These are phyloP conservation scores for Penicillium cataractarum DNA, from an alignment of 495 filamentous ascomycete species.

Conservation along the genomic window DNA sequence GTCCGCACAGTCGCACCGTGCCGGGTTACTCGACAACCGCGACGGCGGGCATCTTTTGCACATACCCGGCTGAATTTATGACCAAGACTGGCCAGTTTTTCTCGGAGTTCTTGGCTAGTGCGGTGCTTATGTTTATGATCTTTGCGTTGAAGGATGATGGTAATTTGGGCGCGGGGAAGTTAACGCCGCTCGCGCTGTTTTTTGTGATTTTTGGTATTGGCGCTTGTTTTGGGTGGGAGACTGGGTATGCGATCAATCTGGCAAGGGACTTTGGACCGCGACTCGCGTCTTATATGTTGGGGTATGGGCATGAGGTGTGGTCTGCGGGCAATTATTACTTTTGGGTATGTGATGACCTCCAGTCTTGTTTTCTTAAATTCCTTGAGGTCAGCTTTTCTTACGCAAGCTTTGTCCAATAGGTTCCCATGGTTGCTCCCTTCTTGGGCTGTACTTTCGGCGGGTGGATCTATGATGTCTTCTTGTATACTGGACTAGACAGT, in stretches of 20 bases:
- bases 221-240: conserved; percentile 71
- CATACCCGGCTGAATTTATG: conserved; percentile 65
- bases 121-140: conserved; percentile 68
- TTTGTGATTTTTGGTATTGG: conserved; percentile 69
- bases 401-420: conserved; percentile 23
- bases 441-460: conserved; percentile 61
- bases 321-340: conserved; percentile 64
- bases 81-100: conserved; percentile 63
- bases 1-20: conserved; percentile 56
- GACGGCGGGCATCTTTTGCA: conserved; percentile 68
- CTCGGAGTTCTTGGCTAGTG: conserved; percentile 63
- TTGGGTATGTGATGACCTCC: conserved; percentile 55
- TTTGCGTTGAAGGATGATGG: conserved; percentile 67
- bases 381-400: not conserved
- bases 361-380: not conserved
- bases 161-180: conserved; percentile 50
- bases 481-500: conserved; percentile 59
- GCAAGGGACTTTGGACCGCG: conserved; percentile 70
- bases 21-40: conserved; percentile 57
- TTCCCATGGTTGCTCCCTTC: conserved; percentile 62
- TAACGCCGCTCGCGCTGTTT: conserved; percentile 61
- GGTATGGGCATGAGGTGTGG: conserved; percentile 68
- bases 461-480: conserved; percentile 63
- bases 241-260: conserved; percentile 69
- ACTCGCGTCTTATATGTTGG: conserved; percentile 62